These are phyloP conservation scores for Teratosphaeriaceae sp. DNA, from an alignment of 2,329 filamentous ascomycete genomes.

Conservation along the genomic window DNA sequence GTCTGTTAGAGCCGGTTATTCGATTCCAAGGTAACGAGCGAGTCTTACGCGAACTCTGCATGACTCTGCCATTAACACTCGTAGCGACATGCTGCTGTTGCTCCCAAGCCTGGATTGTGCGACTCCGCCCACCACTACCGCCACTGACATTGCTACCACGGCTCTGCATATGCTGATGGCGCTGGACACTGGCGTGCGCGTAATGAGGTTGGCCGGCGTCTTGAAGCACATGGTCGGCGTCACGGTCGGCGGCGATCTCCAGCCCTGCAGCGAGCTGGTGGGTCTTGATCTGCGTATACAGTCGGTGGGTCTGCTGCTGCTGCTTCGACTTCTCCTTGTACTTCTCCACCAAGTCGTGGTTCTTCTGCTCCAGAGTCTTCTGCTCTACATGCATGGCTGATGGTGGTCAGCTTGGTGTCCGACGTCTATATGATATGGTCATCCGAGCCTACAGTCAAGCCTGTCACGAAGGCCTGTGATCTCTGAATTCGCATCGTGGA, in stretches of 20 bases:
- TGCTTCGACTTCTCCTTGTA: conserved; percentile 66
- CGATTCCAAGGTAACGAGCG: neutral
- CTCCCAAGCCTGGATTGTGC: conserved; percentile 10
- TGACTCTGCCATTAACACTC: conserved; percentile 11
- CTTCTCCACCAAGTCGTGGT: conserved; percentile 61
- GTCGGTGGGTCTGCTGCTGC: conserved; percentile 59
- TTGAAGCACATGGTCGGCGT: conserved; percentile 42
- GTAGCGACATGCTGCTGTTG: too few relatives aligned
- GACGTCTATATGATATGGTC: neutral
- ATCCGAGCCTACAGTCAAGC: conserved; percentile 30
- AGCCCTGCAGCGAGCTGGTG: conserved; percentile 49
- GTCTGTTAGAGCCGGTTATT: neutral
- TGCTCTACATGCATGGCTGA: conserved; percentile 52
- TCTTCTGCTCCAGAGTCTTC: conserved; percentile 59
- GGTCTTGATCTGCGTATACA: conserved; percentile 52
- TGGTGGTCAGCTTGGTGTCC: conserved; percentile 5
- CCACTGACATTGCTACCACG: conserved; percentile 18
- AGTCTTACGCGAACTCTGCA: conserved; percentile 16
- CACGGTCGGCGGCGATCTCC: conserved; percentile 49
- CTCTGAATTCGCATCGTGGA: conserved; percentile 68
- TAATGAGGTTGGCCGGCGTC: conserved; percentile 8
- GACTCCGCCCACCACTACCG: conserved; percentile 10
- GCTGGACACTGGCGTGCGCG: neutral
- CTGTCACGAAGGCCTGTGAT: conserved; percentile 61
- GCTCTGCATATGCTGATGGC: conserved; percentile 8